phyloP scores from a whole-genome alignment of 2,329 filamentous ascomycete species.

The Chaetothyriales sp. region DNA sequence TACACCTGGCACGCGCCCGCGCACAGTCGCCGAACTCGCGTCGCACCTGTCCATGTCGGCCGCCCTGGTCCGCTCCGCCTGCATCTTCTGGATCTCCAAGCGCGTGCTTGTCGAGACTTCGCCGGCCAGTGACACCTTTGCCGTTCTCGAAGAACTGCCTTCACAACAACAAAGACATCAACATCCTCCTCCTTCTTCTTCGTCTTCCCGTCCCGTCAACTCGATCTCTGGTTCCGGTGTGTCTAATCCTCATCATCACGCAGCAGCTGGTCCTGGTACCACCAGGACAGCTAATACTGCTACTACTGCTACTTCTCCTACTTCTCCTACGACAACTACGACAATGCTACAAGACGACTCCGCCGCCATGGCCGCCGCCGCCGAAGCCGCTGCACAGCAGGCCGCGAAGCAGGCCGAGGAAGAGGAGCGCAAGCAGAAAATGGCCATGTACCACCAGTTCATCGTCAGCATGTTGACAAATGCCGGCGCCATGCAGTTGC shows the following conservation, averaged over 20 bases:
- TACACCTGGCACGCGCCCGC: too few species aligned
- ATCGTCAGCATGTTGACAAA: constrained; percentile 93
- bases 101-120: constrained; percentile 31
- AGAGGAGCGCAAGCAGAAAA: constrained; percentile 51
- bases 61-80: constrained; percentile 41
- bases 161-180: constrained; percentile 9
- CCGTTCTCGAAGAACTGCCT: constrained; percentile 41
- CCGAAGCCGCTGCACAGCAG: constrained; percentile 27
- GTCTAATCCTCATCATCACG: too few species aligned
- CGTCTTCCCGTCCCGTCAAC: too few species aligned
- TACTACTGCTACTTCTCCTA: constrained; percentile 11
- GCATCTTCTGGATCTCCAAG: constrained; percentile 49
- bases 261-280: too few species aligned
- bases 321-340: background rate
- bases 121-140: constrained; percentile 36
- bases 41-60: constrained; percentile 40
- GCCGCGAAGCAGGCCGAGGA: constrained; percentile 33
- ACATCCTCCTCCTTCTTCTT: too few species aligned
- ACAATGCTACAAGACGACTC: constrained; percentile 3
- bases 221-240: too few species aligned
- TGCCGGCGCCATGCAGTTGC: constrained; percentile 65
- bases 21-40: constrained; percentile 30
- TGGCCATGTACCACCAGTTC: constrained; percentile 74
- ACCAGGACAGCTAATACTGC: too few species aligned
- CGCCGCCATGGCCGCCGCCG: constrained; percentile 24